Conservation (phyloP, 768 basidiomycete genomes). For the Ramaria sp. region DNA sequence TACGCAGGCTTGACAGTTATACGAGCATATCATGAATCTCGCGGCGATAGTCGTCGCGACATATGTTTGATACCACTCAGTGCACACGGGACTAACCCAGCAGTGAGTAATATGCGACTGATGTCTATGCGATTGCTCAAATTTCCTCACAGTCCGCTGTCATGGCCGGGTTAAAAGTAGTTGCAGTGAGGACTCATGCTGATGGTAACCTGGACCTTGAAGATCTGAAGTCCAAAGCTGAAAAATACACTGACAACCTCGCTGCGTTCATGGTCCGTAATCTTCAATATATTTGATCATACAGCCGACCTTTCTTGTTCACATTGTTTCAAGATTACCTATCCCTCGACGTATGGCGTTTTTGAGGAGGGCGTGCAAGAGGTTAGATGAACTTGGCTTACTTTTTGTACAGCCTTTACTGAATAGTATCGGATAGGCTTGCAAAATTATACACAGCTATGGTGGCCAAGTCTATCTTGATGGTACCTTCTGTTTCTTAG, state of each 20-base stretch:
- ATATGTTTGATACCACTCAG: constrained; percentile 91
- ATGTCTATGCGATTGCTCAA: not conserved
- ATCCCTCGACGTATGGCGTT: constrained; percentile 95
- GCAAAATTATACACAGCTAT: constrained; percentile 85
- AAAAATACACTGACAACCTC: constrained; percentile 81
- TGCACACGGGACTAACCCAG: constrained; percentile 98
- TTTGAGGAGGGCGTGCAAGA: constrained; percentile 87
- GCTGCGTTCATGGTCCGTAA: constrained; percentile 85
- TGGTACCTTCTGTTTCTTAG: constrained; percentile 27
- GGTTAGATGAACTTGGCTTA: constrained; percentile 23
- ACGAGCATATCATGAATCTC: constrained; percentile 85
- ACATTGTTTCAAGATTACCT: constrained; percentile 60
- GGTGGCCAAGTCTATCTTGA: constrained; percentile 98
- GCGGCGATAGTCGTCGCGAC: constrained; percentile 75
- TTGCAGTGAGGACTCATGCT: constrained; percentile 79
- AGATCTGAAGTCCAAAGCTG: constrained; percentile 80
- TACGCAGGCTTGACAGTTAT: constrained; percentile 94
- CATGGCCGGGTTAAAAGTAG: constrained; percentile 96
- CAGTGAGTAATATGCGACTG: constrained; percentile 39
- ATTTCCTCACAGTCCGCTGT: constrained; percentile 60
- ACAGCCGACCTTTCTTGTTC: constrained; percentile 6
- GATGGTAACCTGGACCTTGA: constrained; percentile 86
- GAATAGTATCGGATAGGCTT: constrained; percentile 43
- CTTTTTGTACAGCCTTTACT: constrained; percentile 2
- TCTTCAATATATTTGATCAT: not conserved